A percentile compares a stretch with the other conserved stretches of the same genome.
phyloP scores from a whole-genome alignment of 179 eudicot genomes.

The Beta corolliflora region DNA sequence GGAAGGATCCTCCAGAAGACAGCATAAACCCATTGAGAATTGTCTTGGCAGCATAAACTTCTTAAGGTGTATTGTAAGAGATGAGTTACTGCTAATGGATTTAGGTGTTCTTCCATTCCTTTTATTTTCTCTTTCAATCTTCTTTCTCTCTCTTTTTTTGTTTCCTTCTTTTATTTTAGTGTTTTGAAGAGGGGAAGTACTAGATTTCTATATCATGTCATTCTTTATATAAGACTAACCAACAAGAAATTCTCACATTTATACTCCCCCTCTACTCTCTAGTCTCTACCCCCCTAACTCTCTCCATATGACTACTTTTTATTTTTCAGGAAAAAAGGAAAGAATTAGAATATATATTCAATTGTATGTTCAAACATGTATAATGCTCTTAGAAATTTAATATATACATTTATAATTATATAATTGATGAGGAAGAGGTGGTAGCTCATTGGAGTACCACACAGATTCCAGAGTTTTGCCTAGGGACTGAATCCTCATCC shows the following conservation, averaged over 20 bases:
- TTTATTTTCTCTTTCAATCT: background rate
- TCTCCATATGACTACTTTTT: background rate
- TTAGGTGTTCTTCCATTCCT: slow-evolving; percentile 81
- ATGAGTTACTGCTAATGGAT: slow-evolving; percentile 81
- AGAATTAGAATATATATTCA: background rate
- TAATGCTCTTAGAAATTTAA: background rate
- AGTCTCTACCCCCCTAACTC: background rate
- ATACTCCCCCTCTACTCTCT: slow-evolving; percentile 16
- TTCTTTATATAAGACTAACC: slow-evolving; percentile 44
- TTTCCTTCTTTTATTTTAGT: slow-evolving; percentile 10
- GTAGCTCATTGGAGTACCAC: background rate
- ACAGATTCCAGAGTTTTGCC: too few relatives aligned
- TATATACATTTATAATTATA: background rate
- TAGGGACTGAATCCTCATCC: too few relatives aligned
- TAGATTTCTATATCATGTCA: slow-evolving; percentile 31
- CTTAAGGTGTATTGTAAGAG: slow-evolving; percentile 50
- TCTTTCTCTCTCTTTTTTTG: slow-evolving; percentile 8
- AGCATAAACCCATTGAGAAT: slow-evolving; percentile 55
- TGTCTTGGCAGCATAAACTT: slow-evolving; percentile 44
- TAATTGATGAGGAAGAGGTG: background rate
- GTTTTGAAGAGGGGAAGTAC: slow-evolving; percentile 12
- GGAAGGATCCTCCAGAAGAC: slow-evolving; percentile 49
- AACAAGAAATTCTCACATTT: slow-evolving; percentile 43
- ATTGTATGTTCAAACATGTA: background rate
- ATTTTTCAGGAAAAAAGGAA: background rate